Evolutionary conservation across 2,329 filamentous ascomycete genomes (phyloP).

Genomic region (Sporothrix brasiliensis): DNA sequence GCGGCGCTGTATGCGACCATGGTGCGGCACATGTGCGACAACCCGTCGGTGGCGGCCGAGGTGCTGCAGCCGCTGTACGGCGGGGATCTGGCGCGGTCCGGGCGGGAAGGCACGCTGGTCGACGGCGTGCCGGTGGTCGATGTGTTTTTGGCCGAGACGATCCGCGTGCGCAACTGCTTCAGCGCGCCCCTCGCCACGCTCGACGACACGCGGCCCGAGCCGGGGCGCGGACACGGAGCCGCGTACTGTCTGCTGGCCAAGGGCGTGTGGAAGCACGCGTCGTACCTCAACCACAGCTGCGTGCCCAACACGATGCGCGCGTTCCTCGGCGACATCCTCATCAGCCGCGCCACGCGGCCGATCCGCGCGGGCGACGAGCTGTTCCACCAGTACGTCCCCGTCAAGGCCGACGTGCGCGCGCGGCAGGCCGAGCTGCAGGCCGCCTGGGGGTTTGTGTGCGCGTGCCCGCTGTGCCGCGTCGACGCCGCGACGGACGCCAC

Average conservation of each 20-base stretch:
- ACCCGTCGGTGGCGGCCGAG: constrained; percentile 41
- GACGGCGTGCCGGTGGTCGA: constrained; percentile 46
- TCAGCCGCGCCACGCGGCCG: constrained; percentile 44
- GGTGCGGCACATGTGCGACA: constrained; percentile 47
- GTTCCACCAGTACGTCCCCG: constrained; percentile 46
- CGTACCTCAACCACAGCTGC: constrained; percentile 42
- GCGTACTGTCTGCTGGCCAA: constrained; percentile 34
- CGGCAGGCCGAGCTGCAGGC: constrained; percentile 40
- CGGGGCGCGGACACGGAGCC: background rate
- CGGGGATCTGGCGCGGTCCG: constrained; percentile 43
- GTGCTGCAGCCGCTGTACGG: constrained; percentile 40
- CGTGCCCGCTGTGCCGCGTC: constrained; percentile 44
- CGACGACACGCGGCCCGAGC: constrained; percentile 39
- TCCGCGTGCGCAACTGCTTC: constrained; percentile 49
- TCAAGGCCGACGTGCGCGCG: constrained; percentile 40
- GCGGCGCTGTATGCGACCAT: constrained; percentile 24
- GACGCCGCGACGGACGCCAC: constrained; percentile 3
- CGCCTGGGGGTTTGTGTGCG: constrained; percentile 49
- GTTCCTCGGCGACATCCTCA: constrained; percentile 42
- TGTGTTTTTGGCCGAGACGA: constrained; percentile 46
- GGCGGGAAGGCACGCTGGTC: constrained; percentile 42
- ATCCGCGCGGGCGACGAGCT: constrained; percentile 47
- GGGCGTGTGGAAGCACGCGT: constrained; percentile 42
- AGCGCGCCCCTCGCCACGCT: constrained; percentile 43
- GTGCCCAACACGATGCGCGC: constrained; percentile 41